These are phyloP conservation scores for Cryptomeria japonica DNA, from an alignment of 75 land plant genomes.

Conservation along the genomic window DNA sequence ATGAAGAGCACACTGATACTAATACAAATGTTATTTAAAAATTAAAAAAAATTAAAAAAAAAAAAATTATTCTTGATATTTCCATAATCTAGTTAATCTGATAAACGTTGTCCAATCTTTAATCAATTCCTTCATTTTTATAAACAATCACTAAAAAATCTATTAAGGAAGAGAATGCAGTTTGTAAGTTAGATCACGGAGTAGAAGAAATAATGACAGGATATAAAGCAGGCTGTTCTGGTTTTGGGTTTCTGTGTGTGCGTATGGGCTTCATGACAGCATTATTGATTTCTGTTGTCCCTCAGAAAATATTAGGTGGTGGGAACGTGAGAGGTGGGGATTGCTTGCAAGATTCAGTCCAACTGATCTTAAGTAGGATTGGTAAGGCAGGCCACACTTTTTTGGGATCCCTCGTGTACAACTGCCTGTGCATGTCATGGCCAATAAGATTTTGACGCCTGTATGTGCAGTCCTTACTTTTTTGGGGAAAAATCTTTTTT, in stretches of 20 bases:
- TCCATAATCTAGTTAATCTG: no score
- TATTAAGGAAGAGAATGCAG: neutral
- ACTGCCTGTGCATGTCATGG: neutral
- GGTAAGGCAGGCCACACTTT: neutral
- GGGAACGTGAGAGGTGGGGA: neutral
- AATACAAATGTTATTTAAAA: no score
- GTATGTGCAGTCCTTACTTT: neutral
- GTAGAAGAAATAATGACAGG: neutral
- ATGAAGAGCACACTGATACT: no score
- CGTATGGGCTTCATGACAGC: neutral
- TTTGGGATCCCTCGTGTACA: neutral
- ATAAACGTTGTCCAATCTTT: no score
- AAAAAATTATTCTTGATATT: no score
- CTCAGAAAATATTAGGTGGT: neutral
- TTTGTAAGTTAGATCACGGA: neutral
- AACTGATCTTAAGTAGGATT: neutral
- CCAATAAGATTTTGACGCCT: neutral
- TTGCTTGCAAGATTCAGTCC: neutral
- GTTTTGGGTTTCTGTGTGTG: neutral
- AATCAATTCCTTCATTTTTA: no score
- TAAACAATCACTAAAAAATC: no score
- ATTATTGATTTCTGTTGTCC: neutral
- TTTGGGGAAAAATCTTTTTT: neutral
- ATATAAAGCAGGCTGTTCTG: neutral
- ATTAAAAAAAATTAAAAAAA: no score